Percentiles rank a stretch among this genome's conserved stretches.
These are phyloP conservation scores for Ophiostoma sp. DNA, from an alignment of 2,329 filamentous ascomycete genomes.

Conservation along the genomic window DNA sequence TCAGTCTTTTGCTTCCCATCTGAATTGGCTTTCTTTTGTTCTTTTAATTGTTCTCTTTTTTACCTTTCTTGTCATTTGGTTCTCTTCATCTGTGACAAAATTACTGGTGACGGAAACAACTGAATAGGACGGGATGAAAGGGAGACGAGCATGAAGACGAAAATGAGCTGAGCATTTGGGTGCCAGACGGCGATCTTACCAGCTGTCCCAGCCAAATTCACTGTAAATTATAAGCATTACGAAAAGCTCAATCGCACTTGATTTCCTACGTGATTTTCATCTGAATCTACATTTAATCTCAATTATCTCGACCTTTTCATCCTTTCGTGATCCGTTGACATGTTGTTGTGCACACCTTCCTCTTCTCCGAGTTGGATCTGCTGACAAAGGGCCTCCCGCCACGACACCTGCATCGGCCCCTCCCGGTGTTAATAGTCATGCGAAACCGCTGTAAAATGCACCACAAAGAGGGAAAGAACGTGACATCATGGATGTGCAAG, in stretches of 20 bases:
- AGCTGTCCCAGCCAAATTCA: conserved; percentile 51
- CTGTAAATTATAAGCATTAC: conserved; percentile 61
- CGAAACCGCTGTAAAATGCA: background rate
- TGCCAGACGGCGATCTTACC: conserved; percentile 42
- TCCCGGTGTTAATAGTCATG: background rate
- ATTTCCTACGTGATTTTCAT: conserved; percentile 54
- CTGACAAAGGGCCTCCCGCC: conserved; percentile 2
- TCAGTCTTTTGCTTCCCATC: conserved; percentile 22
- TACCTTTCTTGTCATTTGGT: conserved; percentile 39
- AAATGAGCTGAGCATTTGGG: conserved; percentile 32
- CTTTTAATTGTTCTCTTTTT: background rate
- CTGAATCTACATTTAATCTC: background rate
- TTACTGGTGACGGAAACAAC: background rate
- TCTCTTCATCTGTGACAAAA: conserved; percentile 32
- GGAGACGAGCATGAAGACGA: too few species aligned
- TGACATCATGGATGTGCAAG: conserved; percentile 5
- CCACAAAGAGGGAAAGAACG: background rate
- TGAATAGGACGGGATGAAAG: too few species aligned
- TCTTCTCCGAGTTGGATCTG: background rate
- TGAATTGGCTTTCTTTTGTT: conserved; percentile 16
- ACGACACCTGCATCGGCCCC: background rate
- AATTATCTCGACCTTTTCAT: background rate
- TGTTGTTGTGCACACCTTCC: background rate
- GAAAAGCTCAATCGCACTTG: conserved; percentile 58
- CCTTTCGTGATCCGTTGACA: background rate